A percentile compares a stretch with the other conserved stretches of the same genome.
These are phyloP conservation scores for Colletotrichum trifolii DNA, from an alignment of 2,329 filamentous ascomycete species.

Conservation along the genomic window DNA sequence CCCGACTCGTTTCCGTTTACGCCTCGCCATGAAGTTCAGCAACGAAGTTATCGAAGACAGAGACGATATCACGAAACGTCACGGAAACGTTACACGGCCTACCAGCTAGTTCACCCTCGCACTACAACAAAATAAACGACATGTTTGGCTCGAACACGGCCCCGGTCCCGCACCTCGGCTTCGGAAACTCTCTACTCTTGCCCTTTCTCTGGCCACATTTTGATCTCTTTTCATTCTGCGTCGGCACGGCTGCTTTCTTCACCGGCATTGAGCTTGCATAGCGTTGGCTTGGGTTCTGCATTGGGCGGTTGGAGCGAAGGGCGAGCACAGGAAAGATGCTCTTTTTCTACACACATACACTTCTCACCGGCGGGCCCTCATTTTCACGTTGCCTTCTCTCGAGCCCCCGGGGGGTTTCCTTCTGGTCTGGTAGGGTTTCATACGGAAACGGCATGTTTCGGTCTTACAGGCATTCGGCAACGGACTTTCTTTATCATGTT, in stretches of 20 bases:
- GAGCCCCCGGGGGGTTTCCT: background rate
- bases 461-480: conserved; percentile 30
- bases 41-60: conserved; percentile 47
- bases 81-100: conserved; percentile 33
- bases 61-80: conserved; percentile 37
- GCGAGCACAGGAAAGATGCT: conserved; percentile 29
- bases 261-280: conserved; percentile 24
- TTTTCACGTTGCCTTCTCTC: conserved; percentile 3
- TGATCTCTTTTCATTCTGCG: conserved; percentile 6
- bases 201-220: background rate
- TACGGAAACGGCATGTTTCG: conserved; percentile 12
- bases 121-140: conserved; percentile 19
- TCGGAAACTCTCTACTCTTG: conserved; percentile 19
- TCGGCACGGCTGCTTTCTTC: conserved; percentile 18
- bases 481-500: conserved; percentile 9
- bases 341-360: background rate
- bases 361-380: conserved; percentile 34
- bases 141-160: conserved; percentile 14
- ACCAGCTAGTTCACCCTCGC: conserved; percentile 13
- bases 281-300: conserved; percentile 31
- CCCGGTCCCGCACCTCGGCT: conserved; percentile 17
- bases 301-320: conserved; percentile 28
- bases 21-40: conserved; percentile 36
- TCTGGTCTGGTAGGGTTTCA: conserved; percentile 14
- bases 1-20: conserved; percentile 17